phyloP scores from a whole-genome alignment of 2,329 filamentous ascomycete species.

The Lachnellula arida region DNA sequence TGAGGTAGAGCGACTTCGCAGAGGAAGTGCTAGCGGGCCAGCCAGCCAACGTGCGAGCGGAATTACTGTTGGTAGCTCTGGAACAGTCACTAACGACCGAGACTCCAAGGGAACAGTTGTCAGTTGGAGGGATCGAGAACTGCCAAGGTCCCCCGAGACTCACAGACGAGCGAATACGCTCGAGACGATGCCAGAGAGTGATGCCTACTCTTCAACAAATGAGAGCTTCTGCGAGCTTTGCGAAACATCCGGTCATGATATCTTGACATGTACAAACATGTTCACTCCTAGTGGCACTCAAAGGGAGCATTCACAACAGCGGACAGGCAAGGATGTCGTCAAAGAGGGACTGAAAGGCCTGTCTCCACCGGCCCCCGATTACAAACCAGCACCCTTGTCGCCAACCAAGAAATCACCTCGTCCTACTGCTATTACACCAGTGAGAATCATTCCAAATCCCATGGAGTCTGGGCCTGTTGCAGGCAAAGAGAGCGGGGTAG shows the following conservation, averaged over 20 bases:
- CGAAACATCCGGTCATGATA: conserved; percentile 86
- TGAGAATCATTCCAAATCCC: conserved; percentile 51
- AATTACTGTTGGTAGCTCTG: conserved; percentile 43
- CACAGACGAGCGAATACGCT: conserved; percentile 49
- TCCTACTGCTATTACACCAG: conserved; percentile 36
- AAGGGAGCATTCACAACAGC: conserved; percentile 15
- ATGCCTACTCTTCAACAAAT: conserved; percentile 63
- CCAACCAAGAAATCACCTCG: conserved; percentile 43
- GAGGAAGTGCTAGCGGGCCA: conserved; percentile 34
- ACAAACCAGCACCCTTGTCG: conserved; percentile 51
- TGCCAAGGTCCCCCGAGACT: conserved; percentile 42
- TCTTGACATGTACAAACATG: conserved; percentile 90
- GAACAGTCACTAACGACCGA: conserved; percentile 41
- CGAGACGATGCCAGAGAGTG: conserved; percentile 67
- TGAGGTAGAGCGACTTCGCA: conserved; percentile 66
- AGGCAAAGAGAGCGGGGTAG: conserved; percentile 70
- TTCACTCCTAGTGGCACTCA: conserved; percentile 41
- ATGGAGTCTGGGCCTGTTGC: conserved; percentile 66
- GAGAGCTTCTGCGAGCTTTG: conserved; percentile 83
- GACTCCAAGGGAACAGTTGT: conserved; percentile 64
- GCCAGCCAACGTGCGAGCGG: conserved; percentile 47
- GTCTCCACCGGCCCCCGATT: conserved; percentile 36
- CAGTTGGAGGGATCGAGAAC: conserved; percentile 46
- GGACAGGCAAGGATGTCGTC: conserved; percentile 35
- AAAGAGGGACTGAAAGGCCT: conserved; percentile 39